Conservation (phyloP, 257 asterid species). For the Solanum bulbocastanum region DNA sequence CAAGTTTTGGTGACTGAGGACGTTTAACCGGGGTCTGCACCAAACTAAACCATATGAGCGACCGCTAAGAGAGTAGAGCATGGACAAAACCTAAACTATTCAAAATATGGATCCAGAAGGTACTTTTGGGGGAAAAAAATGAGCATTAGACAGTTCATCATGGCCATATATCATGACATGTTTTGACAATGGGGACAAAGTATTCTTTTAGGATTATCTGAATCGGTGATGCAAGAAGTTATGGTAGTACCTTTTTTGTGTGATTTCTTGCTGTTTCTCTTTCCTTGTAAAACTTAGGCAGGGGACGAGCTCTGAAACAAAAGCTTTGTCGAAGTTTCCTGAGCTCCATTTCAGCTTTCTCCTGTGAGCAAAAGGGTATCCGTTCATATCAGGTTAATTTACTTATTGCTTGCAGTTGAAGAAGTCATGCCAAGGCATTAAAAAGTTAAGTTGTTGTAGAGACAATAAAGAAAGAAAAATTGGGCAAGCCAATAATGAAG, state of each 20-base stretch:
- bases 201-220: not conserved
- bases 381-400: not conserved
- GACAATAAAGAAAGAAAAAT: not conserved
- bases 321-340: conserved; percentile 60
- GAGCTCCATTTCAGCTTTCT: conserved; percentile 61
- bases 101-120: not conserved
- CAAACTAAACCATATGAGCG: not conserved
- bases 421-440: not conserved
- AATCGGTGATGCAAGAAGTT: not conserved
- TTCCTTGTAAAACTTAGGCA: conserved; percentile 65
- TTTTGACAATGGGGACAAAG: not conserved
- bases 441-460: not conserved
- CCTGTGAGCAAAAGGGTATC: conserved; percentile 31
- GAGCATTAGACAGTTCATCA: not conserved
- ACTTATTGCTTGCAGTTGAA: not conserved
- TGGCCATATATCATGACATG: not conserved
- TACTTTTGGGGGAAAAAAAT: not conserved
- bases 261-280: conserved; percentile 29
- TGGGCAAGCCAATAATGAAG: not conserved
- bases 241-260: conserved; percentile 26
- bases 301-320: conserved; percentile 79
- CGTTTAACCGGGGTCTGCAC: conserved; percentile 37
- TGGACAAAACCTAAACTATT: not conserved
- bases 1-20: conserved; percentile 27
- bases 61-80: not conserved